Percentiles rank a stretch among this genome's conserved stretches.
Evolutionary conservation across 306 rosid species (phyloP).

Genomic region (Cyclanthera cordifolia): DNA sequence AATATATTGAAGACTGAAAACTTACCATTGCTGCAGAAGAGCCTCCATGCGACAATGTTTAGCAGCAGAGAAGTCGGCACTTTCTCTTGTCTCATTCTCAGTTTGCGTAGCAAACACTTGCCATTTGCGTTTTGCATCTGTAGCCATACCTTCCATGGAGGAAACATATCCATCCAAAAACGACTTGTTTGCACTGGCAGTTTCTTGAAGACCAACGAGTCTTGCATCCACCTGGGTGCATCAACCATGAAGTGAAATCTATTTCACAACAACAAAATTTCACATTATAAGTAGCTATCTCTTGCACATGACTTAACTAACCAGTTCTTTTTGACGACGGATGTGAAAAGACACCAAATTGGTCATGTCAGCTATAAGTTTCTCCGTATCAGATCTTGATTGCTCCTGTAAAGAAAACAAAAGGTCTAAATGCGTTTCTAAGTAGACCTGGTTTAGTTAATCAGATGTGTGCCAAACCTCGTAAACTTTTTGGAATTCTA

Average conservation of each 20-base stretch:
- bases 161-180: conserved; percentile 67
- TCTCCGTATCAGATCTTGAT: conserved; percentile 69
- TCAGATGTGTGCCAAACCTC: conserved; percentile 36
- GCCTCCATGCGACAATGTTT: conserved; percentile 84
- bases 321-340: conserved; percentile 72
- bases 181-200: conserved; percentile 45
- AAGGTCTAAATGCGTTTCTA: conserved; percentile 18
- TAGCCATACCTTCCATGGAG: conserved; percentile 51
- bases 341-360: conserved; percentile 55
- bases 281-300: neutral
- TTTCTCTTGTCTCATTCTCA: conserved; percentile 55
- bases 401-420: conserved; percentile 47
- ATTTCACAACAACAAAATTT: neutral
- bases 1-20: neutral
- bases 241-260: conserved; percentile 1
- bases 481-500: conserved; percentile 66
- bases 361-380: conserved; percentile 73
- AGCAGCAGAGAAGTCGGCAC: conserved; percentile 68
- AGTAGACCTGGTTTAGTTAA: neutral
- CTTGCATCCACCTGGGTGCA: conserved; percentile 60
- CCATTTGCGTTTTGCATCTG: conserved; percentile 84
- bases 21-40: conserved; percentile 67
- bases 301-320: conserved; percentile 17
- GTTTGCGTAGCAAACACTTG: conserved; percentile 55
- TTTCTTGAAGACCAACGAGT: conserved; percentile 59